These are phyloP conservation scores for Aspergillus costaricaensis DNA, from an alignment of 2,329 filamentous ascomycete genomes.

Conservation along the genomic window DNA sequence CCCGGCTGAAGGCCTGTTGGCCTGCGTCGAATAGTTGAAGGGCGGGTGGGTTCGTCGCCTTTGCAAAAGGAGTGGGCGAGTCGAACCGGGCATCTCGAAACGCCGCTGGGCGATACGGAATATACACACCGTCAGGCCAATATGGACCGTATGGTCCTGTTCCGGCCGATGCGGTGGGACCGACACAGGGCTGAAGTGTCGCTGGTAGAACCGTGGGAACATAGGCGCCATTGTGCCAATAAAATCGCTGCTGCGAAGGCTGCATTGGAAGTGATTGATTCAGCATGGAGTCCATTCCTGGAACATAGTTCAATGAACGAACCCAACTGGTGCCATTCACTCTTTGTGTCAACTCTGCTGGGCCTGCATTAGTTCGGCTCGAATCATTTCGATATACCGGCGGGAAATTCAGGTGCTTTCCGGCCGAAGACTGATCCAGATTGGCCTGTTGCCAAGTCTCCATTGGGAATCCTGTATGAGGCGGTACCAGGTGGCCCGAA, in stretches of 20 bases:
- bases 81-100: slow-evolving; percentile 55
- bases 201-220: slow-evolving; percentile 63
- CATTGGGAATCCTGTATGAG: slow-evolving; percentile 33
- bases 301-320: slow-evolving; percentile 47
- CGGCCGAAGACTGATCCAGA: slow-evolving; percentile 31
- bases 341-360: slow-evolving; percentile 35
- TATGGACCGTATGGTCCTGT: slow-evolving; percentile 62
- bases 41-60: slow-evolving; percentile 22
- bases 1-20: slow-evolving; percentile 32
- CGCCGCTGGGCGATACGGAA: slow-evolving; percentile 61
- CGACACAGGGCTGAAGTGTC: slow-evolving; percentile 58
- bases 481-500: slow-evolving; percentile 36
- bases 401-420: slow-evolving; percentile 41
- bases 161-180: slow-evolving; percentile 60
- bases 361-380: slow-evolving; percentile 27
- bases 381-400: slow-evolving; percentile 41
- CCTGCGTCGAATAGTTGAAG: slow-evolving; percentile 33
- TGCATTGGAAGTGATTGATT: slow-evolving; percentile 56
- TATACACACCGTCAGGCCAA: slow-evolving; percentile 64
- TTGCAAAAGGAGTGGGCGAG: slow-evolving; percentile 27
- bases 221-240: slow-evolving; percentile 51
- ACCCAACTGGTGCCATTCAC: slow-evolving; percentile 44
- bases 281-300: slow-evolving; percentile 63
- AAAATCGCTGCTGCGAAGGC: slow-evolving; percentile 42
- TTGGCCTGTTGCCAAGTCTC: slow-evolving; percentile 36